A percentile compares a stretch with the other conserved stretches of the same genome.
Evolutionary conservation across 2,329 filamentous ascomycete species (phyloP).

Genomic region (Nemania sp.): DNA sequence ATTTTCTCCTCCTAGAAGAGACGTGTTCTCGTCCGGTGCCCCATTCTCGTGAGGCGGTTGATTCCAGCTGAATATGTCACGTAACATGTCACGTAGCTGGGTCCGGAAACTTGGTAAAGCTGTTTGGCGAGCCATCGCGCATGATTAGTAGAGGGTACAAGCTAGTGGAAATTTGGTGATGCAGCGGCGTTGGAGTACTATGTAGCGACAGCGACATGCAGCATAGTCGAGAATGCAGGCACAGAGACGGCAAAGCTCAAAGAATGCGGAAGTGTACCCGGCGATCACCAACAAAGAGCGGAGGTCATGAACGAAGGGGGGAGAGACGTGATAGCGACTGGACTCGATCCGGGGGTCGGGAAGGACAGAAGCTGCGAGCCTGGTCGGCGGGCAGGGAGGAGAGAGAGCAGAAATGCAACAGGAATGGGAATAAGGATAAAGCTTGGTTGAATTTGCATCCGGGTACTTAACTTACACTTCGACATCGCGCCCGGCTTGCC

Average conservation of each 20-base stretch:
- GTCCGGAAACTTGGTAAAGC: slow-evolving; percentile 35
- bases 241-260: background rate
- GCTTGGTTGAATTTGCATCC: slow-evolving; percentile 4
- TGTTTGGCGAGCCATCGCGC: slow-evolving; percentile 36
- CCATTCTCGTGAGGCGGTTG: slow-evolving; percentile 37
- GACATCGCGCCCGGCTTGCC: slow-evolving; percentile 16
- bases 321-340: background rate
- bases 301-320: background rate
- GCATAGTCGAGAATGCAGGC: slow-evolving; percentile 10
- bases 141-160: slow-evolving; percentile 34
- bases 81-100: slow-evolving; percentile 34
- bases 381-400: background rate
- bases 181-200: background rate
- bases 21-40: slow-evolving; percentile 32
- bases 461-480: slow-evolving; percentile 24
- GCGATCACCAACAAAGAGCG: slow-evolving; percentile 9
- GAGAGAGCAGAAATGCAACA: background rate
- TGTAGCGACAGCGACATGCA: background rate
- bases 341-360: background rate
- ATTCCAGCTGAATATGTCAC: too few relatives aligned
- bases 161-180: background rate
- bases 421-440: slow-evolving; percentile 4
- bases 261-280: background rate
- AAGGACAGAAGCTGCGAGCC: background rate
- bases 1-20: slow-evolving; percentile 31